These are phyloP conservation scores for Terana coerulea DNA, from an alignment of 768 basidiomycete species.

Conservation along the genomic window DNA sequence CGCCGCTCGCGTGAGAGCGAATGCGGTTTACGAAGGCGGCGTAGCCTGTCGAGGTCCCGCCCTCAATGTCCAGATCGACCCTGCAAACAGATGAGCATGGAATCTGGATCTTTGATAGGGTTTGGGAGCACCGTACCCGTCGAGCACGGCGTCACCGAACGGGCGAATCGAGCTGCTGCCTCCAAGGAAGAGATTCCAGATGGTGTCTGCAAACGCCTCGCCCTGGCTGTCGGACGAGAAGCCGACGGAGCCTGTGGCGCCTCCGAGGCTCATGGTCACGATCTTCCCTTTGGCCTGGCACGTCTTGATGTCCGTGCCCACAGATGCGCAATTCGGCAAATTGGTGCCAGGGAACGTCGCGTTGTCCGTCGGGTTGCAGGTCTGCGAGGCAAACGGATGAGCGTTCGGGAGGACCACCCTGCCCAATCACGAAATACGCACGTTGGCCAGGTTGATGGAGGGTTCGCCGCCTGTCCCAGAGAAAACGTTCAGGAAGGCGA, in stretches of 20 bases:
- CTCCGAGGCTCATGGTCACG: conserved; percentile 44
- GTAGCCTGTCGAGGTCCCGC: conserved; percentile 30
- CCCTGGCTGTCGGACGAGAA: conserved; percentile 37
- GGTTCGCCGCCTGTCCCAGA: conserved; percentile 60
- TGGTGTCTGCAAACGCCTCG: conserved; percentile 30
- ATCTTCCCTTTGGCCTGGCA: conserved; percentile 45
- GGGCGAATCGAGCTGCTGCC: conserved; percentile 39
- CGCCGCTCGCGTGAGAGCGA: conserved; percentile 29
- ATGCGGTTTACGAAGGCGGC: conserved; percentile 34
- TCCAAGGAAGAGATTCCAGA: conserved; percentile 48
- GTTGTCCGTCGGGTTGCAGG: conserved; percentile 37
- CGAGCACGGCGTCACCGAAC: conserved; percentile 42
- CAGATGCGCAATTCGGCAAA: conserved; percentile 36
- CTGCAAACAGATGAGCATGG: conserved; percentile 15
- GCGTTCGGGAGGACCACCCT: not conserved
- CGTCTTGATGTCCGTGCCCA: conserved; percentile 39
- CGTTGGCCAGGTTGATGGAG: conserved; percentile 66
- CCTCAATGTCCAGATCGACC: conserved; percentile 38
- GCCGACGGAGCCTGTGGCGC: conserved; percentile 37
- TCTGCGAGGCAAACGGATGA: conserved; percentile 23
- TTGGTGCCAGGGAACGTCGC: conserved; percentile 38
- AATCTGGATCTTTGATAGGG: not conserved
- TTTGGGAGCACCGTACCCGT: conserved; percentile 32
- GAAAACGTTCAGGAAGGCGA: conserved; percentile 68
- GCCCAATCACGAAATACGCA: conserved; percentile 24